A percentile compares a stretch with the other conserved stretches of the same genome.
Evolutionary conservation across 2,329 filamentous ascomycete genomes (phyloP).

Genomic region (Colletotrichum trifolii): DNA sequence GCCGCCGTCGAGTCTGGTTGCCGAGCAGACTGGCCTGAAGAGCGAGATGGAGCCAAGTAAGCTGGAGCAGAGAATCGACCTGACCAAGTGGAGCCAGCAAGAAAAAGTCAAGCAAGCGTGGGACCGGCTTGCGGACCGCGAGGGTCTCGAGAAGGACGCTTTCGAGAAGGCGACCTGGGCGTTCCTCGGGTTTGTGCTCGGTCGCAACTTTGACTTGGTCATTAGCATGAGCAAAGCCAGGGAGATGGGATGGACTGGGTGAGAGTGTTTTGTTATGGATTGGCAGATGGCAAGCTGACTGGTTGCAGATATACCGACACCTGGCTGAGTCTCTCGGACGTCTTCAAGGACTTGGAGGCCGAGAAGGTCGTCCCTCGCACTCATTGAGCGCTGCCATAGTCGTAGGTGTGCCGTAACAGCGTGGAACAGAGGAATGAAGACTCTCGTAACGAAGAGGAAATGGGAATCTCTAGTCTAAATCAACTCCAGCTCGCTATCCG

Average conservation of each 20-base stretch:
- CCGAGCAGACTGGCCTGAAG: constrained; percentile 42
- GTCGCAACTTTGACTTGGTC: constrained; percentile 52
- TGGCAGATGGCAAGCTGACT: not conserved
- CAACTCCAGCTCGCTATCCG: constrained; percentile 31
- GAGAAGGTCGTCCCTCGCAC: constrained; percentile 40
- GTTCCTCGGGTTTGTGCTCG: constrained; percentile 54
- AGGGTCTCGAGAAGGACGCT: constrained; percentile 49
- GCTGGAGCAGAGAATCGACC: constrained; percentile 52
- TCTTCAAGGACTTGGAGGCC: constrained; percentile 42
- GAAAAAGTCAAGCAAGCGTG: constrained; percentile 52
- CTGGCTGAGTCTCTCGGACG: constrained; percentile 43
- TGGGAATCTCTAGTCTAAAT: constrained; percentile 13
- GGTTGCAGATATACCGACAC: constrained; percentile 43
- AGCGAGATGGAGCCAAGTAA: constrained; percentile 42
- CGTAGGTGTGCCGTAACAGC: not conserved
- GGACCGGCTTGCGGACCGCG: constrained; percentile 49
- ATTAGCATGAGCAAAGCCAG: constrained; percentile 58
- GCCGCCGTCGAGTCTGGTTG: constrained; percentile 45
- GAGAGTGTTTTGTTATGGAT: constrained; percentile 15
- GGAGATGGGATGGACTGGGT: constrained; percentile 54
- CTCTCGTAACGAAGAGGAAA: not conserved
- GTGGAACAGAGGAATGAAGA: not conserved
- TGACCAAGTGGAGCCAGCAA: constrained; percentile 53
- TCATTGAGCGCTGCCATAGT: not conserved
- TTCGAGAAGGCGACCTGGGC: constrained; percentile 55